phyloP scores from a whole-genome alignment of 2,329 filamentous ascomycete species.

The Didymella sp. region DNA sequence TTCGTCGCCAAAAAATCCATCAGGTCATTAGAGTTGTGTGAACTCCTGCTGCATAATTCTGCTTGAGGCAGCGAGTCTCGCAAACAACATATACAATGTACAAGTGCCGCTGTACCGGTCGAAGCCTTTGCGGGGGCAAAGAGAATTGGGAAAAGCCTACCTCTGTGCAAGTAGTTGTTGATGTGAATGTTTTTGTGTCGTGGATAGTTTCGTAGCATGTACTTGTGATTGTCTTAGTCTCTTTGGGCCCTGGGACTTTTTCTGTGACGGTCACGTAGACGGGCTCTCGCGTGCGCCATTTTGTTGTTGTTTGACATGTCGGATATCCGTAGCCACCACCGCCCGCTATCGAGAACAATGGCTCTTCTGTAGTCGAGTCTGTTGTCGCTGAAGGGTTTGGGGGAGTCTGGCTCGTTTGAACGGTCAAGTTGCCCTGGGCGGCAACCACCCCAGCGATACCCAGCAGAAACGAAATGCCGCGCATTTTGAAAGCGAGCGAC shows the following conservation, averaged over 20 bases:
- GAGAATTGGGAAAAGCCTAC: background rate
- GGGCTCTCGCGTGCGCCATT: background rate
- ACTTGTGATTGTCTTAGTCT: slow-evolving; percentile 8
- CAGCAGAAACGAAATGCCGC: slow-evolving; percentile 32
- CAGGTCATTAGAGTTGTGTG: too few relatives aligned
- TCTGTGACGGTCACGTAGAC: slow-evolving; percentile 1
- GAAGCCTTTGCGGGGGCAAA: background rate
- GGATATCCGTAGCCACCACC: slow-evolving; percentile 1
- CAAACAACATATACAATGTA: too few relatives aligned
- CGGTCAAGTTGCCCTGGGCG: slow-evolving; percentile 31
- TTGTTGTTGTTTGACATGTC: slow-evolving; percentile 6
- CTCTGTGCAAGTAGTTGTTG: slow-evolving; percentile 16
- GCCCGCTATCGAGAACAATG: slow-evolving; percentile 1
- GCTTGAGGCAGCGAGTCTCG: background rate
- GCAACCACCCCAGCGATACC: slow-evolving; percentile 31
- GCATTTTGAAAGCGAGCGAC: slow-evolving; percentile 44
- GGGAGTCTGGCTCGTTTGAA: slow-evolving; percentile 5
- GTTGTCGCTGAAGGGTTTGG: slow-evolving; percentile 6
- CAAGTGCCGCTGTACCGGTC: too few relatives aligned
- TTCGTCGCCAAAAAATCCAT: too few relatives aligned
- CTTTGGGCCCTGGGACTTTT: background rate
- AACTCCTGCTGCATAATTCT: too few relatives aligned
- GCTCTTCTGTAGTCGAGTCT: slow-evolving; percentile 2
- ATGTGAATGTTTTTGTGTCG: slow-evolving; percentile 9
- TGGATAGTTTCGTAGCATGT: slow-evolving; percentile 15